Conservation (phyloP, 2,329 filamentous ascomycete genomes). For the Neodidymelliopsis sp. region DNA sequence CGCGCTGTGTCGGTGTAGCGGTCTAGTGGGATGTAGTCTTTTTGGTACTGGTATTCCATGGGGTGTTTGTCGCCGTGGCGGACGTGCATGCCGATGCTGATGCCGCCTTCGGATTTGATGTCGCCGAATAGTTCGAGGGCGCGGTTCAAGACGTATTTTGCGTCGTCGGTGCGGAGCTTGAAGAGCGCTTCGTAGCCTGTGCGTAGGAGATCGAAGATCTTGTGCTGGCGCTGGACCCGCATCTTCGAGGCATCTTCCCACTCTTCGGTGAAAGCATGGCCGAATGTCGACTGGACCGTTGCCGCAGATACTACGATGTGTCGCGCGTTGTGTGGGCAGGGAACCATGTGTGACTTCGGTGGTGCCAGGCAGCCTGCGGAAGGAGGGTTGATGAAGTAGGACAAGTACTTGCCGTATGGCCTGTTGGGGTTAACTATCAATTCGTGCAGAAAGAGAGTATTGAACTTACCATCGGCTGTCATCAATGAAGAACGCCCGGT, state of each 20-base stretch:
- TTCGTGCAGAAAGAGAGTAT: not conserved
- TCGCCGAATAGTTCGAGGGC: constrained; percentile 62
- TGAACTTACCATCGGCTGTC: constrained; percentile 72
- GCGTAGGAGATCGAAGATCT: constrained; percentile 73
- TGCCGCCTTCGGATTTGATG: constrained; percentile 57
- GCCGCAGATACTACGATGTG: constrained; percentile 78
- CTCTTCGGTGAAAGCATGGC: constrained; percentile 62
- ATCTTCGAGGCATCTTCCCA: constrained; percentile 60
- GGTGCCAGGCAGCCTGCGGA: constrained; percentile 72
- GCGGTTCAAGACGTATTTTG: constrained; percentile 68
- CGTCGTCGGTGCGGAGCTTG: constrained; percentile 70
- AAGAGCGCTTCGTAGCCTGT: constrained; percentile 78
- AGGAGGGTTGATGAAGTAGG: constrained; percentile 75
- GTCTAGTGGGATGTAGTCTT: constrained; percentile 79
- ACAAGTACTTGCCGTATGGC: constrained; percentile 78
- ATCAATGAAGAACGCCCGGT: constrained; percentile 81
- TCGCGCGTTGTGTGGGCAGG: constrained; percentile 77
- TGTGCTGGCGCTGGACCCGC: constrained; percentile 61
- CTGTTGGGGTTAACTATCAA: constrained; percentile 45
- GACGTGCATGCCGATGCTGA: constrained; percentile 76
- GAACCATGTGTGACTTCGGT: constrained; percentile 76
- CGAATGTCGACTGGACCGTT: constrained; percentile 71
- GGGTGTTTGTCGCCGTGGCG: constrained; percentile 82
- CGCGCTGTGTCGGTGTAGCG: constrained; percentile 69
- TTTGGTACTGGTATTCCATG: constrained; percentile 76